Percentiles rank a stretch among this genome's conserved stretches.
Evolutionary conservation across 2,329 filamentous ascomycete species (phyloP).

Genomic region (Pestalotiopsis sp.): DNA sequence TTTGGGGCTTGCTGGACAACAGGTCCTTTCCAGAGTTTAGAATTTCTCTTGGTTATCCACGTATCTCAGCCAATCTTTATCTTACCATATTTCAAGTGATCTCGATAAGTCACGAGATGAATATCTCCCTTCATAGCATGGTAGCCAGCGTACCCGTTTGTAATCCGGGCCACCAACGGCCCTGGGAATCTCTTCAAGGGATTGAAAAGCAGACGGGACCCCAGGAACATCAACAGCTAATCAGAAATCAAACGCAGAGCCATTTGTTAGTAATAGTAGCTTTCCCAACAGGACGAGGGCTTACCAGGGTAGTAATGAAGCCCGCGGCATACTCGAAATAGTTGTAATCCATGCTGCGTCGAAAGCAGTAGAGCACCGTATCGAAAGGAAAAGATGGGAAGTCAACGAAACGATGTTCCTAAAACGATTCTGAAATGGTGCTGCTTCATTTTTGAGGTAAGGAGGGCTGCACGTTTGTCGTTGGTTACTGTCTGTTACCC

Average conservation of each 20-base stretch:
- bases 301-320: background rate
- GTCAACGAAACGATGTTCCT: background rate
- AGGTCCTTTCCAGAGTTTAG: slow-evolving; percentile 12
- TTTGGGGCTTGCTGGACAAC: slow-evolving; percentile 22
- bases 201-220: background rate
- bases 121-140: background rate
- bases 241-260: background rate
- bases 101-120: background rate
- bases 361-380: background rate
- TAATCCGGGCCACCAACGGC: background rate
- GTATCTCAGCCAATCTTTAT: background rate
- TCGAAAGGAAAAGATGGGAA: background rate
- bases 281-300: background rate
- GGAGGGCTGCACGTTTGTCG: too few relatives aligned
- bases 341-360: background rate
- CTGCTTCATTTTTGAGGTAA: too few relatives aligned
- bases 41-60: background rate
- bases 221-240: background rate
- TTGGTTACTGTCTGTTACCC: too few relatives aligned
- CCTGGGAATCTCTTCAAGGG: background rate
- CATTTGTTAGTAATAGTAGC: background rate
- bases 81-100: slow-evolving; percentile 1
- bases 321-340: background rate
- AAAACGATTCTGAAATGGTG: too few relatives aligned
- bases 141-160: background rate